Conservation (phyloP, 2,329 filamentous ascomycete genomes). For the Ophiostoma australiae region DNA sequence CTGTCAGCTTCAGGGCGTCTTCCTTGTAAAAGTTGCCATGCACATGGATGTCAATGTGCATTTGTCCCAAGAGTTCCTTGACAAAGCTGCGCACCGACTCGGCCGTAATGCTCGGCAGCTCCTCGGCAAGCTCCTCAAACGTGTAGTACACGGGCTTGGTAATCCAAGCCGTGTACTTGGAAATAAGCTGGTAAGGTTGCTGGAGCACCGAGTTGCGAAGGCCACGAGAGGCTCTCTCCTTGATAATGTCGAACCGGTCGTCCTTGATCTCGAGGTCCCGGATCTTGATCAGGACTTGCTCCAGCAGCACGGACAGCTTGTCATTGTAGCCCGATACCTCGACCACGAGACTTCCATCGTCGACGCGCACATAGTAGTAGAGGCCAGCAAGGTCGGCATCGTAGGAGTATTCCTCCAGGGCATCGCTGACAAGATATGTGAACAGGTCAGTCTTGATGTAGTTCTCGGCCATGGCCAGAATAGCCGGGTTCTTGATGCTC, state of each 20-base stretch:
- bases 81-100: conserved; percentile 73
- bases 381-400: conserved; percentile 91
- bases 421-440: conserved; percentile 80
- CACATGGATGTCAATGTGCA: conserved; percentile 80
- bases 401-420: conserved; percentile 87
- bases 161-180: conserved; percentile 76
- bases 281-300: conserved; percentile 81
- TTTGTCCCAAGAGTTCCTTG: conserved; percentile 72
- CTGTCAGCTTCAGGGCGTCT: conserved; percentile 79
- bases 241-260: conserved; percentile 88
- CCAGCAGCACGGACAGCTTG: conserved; percentile 83
- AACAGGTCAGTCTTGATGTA: conserved; percentile 74
- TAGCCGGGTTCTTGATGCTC: conserved; percentile 71
- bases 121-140: conserved; percentile 72
- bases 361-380: conserved; percentile 71
- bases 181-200: conserved; percentile 84
- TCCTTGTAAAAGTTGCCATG: conserved; percentile 95
- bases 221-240: conserved; percentile 70
- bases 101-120: conserved; percentile 67
- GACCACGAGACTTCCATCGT: conserved; percentile 68
- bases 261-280: conserved; percentile 76
- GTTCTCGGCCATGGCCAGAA: conserved; percentile 73
- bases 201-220: conserved; percentile 85
- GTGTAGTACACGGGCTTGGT: conserved; percentile 71
- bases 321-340: conserved; percentile 91